Conservation (phyloP, 495 filamentous ascomycete genomes). For the Tuber brumale region DNA sequence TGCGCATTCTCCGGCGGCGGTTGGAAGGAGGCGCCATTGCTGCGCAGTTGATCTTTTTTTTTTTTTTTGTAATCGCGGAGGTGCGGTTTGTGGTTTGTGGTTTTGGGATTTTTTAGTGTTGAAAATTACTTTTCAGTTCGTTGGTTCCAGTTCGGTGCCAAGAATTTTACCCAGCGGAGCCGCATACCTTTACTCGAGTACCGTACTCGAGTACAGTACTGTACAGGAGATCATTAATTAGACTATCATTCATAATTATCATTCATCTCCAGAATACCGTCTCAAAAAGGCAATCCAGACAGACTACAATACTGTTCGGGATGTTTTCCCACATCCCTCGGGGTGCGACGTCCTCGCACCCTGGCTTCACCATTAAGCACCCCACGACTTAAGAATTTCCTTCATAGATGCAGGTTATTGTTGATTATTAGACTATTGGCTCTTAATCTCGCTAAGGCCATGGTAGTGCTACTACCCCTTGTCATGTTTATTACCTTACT, state of each 20-base stretch:
- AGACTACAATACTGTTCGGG: background rate
- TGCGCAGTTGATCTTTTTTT: slow-evolving; percentile 8
- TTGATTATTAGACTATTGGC: too few species aligned
- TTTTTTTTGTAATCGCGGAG: background rate
- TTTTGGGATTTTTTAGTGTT: background rate
- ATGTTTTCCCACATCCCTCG: background rate
- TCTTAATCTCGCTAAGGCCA: background rate
- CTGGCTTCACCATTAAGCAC: background rate
- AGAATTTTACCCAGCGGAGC: background rate
- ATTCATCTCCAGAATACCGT: too few species aligned
- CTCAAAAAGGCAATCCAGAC: background rate
- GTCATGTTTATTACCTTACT: background rate
- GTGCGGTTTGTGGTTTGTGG: background rate
- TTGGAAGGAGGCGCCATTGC: slow-evolving; percentile 13
- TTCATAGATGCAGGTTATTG: background rate
- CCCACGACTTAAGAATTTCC: background rate
- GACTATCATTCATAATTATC: too few species aligned
- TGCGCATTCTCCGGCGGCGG: slow-evolving; percentile 33
- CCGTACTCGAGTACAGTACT: too few species aligned
- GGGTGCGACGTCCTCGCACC: background rate
- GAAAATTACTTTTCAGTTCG: background rate
- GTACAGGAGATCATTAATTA: too few species aligned
- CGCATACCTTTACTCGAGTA: background rate
- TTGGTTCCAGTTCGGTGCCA: background rate
- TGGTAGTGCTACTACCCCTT: background rate